phyloP scores from a whole-genome alignment of 495 filamentous ascomycete genomes.

The Hyaloscypha bicolor region DNA sequence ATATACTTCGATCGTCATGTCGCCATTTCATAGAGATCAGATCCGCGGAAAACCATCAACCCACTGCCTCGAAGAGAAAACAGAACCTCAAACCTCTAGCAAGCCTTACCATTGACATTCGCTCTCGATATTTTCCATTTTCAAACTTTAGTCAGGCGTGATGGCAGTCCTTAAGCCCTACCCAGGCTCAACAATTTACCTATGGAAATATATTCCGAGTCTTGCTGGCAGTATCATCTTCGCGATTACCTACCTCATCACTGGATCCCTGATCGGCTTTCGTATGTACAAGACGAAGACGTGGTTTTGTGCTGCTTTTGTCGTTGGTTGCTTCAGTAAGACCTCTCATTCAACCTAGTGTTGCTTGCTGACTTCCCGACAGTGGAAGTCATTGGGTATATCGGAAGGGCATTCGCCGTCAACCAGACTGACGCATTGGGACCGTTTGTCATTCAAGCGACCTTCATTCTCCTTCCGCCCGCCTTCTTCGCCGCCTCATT shows the following conservation, averaged over 20 bases:
- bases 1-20: too few species aligned
- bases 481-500: constrained; percentile 54
- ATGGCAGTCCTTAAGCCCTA: constrained; percentile 33
- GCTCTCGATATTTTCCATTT: too few species aligned
- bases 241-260: constrained; percentile 46
- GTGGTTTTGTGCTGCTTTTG: constrained; percentile 61
- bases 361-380: too few species aligned
- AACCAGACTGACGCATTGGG: constrained; percentile 36
- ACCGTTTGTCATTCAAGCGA: constrained; percentile 50
- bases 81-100: too few species aligned
- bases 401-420: constrained; percentile 40
- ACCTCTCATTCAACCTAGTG: neutral
- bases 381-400: constrained; percentile 48
- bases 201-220: constrained; percentile 55
- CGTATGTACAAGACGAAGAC: constrained; percentile 46
- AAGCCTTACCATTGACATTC: too few species aligned
- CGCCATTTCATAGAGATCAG: too few species aligned
- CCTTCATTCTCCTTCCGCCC: constrained; percentile 49
- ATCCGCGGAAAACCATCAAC: too few species aligned
- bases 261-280: constrained; percentile 46
- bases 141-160: too few species aligned
- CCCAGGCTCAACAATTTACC: constrained; percentile 32
- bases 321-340: constrained; percentile 55
- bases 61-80: too few species aligned
- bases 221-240: constrained; percentile 50